phyloP scores from a whole-genome alignment of 1,139 yeast species.

The Saccharomyces hybrid region DNA sequence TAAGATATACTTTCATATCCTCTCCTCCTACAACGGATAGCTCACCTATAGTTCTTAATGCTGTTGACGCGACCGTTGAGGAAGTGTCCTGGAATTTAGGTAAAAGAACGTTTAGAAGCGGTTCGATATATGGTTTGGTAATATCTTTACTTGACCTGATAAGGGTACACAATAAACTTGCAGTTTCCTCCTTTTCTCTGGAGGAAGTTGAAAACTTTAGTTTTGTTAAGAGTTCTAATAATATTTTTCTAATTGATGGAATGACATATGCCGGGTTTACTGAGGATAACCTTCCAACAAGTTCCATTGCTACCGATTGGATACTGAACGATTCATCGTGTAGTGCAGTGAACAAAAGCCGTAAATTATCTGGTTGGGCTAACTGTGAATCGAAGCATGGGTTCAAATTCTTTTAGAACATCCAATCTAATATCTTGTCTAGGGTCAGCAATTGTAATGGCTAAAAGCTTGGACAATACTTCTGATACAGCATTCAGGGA shows the following conservation, averaged over 20 bases:
- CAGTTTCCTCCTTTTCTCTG: slow-evolving; percentile 81
- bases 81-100: slow-evolving; percentile 69
- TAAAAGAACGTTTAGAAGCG: slow-evolving; percentile 74
- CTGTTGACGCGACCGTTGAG: slow-evolving; percentile 78
- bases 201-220: slow-evolving; percentile 74
- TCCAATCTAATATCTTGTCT: slow-evolving; percentile 77
- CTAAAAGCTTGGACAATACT: slow-evolving; percentile 70
- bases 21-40: slow-evolving; percentile 84
- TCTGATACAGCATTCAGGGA: slow-evolving; percentile 80
- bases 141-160: slow-evolving; percentile 74
- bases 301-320: slow-evolving; percentile 67
- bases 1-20: slow-evolving; percentile 64
- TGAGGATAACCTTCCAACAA: slow-evolving; percentile 75
- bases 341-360: slow-evolving; percentile 75
- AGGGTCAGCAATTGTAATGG: slow-evolving; percentile 88
- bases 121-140: slow-evolving; percentile 83
- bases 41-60: slow-evolving; percentile 82
- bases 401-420: slow-evolving; percentile 64
- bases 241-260: slow-evolving; percentile 79
- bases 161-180: slow-evolving; percentile 62
- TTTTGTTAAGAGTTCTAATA: slow-evolving; percentile 78
- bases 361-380: slow-evolving; percentile 87
- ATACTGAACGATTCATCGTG: slow-evolving; percentile 86
- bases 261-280: slow-evolving; percentile 94
- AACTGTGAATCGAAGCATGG: slow-evolving; percentile 81